Percentiles rank a stretch among this genome's conserved stretches.
Conservation (phyloP, 2,329 filamentous ascomycete species). For the Massarina eburnea region DNA sequence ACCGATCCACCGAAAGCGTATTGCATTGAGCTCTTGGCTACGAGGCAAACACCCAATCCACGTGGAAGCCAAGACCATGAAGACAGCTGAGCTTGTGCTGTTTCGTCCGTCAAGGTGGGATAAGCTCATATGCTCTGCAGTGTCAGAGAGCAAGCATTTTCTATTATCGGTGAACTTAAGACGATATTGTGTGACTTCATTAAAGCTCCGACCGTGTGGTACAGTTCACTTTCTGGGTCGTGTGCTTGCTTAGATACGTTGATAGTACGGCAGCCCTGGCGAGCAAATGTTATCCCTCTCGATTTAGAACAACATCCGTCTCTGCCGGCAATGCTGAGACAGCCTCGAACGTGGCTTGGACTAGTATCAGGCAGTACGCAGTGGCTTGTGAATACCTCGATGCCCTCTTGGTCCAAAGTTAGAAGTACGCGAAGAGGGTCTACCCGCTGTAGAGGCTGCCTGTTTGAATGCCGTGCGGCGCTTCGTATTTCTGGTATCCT, state of each 20-base stretch:
- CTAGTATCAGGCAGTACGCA: background rate
- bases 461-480: background rate
- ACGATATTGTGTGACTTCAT: background rate
- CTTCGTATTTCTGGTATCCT: background rate
- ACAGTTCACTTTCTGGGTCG: background rate
- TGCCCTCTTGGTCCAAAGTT: background rate
- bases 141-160: background rate
- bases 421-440: background rate
- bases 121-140: conserved; percentile 1
- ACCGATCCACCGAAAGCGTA: background rate
- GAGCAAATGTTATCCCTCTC: background rate
- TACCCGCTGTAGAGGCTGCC: background rate
- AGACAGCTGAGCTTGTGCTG: background rate
- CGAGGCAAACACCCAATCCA: background rate
- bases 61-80: background rate
- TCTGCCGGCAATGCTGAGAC: background rate
- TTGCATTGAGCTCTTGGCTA: background rate
- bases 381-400: conserved; percentile 4
- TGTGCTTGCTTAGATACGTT: background rate
- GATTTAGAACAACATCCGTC: background rate
- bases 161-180: background rate
- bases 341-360: background rate
- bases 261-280: background rate
- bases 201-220: background rate
- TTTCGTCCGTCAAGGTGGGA: background rate